A percentile compares a stretch with the other conserved stretches of the same genome.
Conservation (phyloP, 805 yeast species). For the Ogataea glucozyma region DNA sequence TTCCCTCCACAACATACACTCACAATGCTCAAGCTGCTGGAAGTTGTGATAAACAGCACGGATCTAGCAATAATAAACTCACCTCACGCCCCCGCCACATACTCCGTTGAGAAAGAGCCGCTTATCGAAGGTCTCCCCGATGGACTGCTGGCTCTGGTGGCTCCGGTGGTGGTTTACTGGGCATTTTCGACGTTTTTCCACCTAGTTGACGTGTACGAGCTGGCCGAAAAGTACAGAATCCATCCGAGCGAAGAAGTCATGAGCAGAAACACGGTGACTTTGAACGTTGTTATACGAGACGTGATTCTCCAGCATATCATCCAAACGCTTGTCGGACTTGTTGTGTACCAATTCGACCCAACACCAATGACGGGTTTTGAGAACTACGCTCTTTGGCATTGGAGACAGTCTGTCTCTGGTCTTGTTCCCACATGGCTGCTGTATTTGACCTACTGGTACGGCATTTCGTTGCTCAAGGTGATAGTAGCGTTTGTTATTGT, state of each 20-base stretch:
- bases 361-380: conserved; percentile 54
- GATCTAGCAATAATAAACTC: conserved; percentile 29
- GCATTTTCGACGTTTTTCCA: conserved; percentile 70
- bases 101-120: conserved; percentile 36
- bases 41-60: conserved; percentile 11
- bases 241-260: conserved; percentile 89
- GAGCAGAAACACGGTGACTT: conserved; percentile 71
- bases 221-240: conserved; percentile 82
- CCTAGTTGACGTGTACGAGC: conserved; percentile 66
- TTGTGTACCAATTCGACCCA: conserved; percentile 58
- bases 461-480: conserved; percentile 59
- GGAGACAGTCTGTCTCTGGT: conserved; percentile 37
- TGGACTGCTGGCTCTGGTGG: conserved; percentile 64
- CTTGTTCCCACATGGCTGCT: conserved; percentile 50
- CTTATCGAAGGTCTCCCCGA: conserved; percentile 68
- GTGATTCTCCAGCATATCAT: conserved; percentile 83
- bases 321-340: conserved; percentile 71
- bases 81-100: conserved; percentile 30
- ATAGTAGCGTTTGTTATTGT: conserved; percentile 67
- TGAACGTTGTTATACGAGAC: conserved; percentile 70
- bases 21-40: neutral
- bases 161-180: conserved; percentile 90
- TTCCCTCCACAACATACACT: neutral
- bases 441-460: conserved; percentile 59
- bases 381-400: conserved; percentile 46